Conservation (phyloP, 441 rosid genomes). For the Breynia disticha region DNA sequence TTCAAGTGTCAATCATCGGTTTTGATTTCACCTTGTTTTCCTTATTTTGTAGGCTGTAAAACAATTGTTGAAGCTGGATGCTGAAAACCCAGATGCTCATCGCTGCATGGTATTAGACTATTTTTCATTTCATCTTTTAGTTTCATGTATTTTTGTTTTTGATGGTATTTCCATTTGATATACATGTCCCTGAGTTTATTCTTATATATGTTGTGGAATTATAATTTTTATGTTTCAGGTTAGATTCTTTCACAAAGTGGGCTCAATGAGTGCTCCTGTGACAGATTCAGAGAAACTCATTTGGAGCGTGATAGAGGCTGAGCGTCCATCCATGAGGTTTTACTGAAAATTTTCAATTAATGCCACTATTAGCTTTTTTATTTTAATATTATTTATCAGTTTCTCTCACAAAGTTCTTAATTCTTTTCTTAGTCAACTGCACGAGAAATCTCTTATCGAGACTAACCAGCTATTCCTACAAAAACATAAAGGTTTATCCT, state of each 20-base stretch:
- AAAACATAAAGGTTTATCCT: constrained; percentile 58
- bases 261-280: constrained; percentile 49
- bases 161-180: neutral
- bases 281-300: constrained; percentile 73
- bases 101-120: constrained; percentile 57
- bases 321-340: constrained; percentile 79
- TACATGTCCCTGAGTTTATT: neutral
- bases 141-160: neutral
- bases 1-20: too few species aligned
- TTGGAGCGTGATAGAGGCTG: constrained; percentile 80
- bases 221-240: constrained; percentile 42
- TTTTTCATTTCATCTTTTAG: neutral
- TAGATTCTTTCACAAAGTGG: constrained; percentile 68
- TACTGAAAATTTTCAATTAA: constrained; percentile 1
- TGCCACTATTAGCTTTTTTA: neutral
- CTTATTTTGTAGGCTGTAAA: constrained; percentile 60
- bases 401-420: neutral
- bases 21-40: neutral
- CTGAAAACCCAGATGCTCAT: constrained; percentile 79
- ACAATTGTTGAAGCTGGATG: constrained; percentile 76
- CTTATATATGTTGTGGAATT: constrained; percentile 4
- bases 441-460: constrained; percentile 59
- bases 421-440: constrained; percentile 55
- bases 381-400: neutral
- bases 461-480: constrained; percentile 67